Evolutionary conservation across 2,329 filamentous ascomycete species (phyloP).

Genomic region (Penicillium sp.): DNA sequence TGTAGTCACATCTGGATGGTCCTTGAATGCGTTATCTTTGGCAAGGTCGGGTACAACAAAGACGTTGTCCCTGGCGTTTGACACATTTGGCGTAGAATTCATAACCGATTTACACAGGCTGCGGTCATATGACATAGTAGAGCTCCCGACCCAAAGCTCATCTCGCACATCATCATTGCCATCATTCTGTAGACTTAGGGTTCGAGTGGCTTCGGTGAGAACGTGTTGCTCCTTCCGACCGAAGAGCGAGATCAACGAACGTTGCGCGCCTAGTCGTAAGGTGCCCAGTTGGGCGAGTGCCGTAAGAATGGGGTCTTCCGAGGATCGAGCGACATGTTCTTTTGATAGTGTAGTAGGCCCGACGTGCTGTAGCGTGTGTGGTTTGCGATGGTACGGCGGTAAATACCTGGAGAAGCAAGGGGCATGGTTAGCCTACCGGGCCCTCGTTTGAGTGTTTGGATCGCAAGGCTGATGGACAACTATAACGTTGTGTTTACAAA

Average conservation of each 20-base stretch:
- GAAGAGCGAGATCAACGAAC: conserved; percentile 31
- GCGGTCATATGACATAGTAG: conserved; percentile 16
- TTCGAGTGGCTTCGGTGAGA: conserved; percentile 29
- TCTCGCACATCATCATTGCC: conserved; percentile 3
- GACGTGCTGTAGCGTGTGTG: conserved; percentile 4
- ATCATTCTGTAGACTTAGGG: conserved; percentile 18
- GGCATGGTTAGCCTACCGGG: neutral
- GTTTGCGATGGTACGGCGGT: conserved; percentile 5
- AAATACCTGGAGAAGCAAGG: conserved; percentile 3
- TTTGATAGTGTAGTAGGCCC: neutral
- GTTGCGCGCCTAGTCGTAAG: conserved; percentile 24
- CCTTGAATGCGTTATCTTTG: conserved; percentile 33
- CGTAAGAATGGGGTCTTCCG: conserved; percentile 23
- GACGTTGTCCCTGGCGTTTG: neutral
- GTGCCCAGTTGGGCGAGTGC: conserved; percentile 31
- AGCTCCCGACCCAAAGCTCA: conserved; percentile 18
- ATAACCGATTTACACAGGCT: conserved; percentile 15
- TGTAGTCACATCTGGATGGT: conserved; percentile 29
- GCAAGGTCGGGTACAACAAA: conserved; percentile 34
- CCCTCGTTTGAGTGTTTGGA: neutral
- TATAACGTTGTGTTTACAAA: neutral
- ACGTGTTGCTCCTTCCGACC: conserved; percentile 26
- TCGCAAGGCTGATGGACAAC: neutral
- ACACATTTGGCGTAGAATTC: neutral
- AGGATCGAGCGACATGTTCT: conserved; percentile 7